These are phyloP conservation scores for Galium porrigens DNA, from an alignment of 305 asterid species.

Conservation along the genomic window DNA sequence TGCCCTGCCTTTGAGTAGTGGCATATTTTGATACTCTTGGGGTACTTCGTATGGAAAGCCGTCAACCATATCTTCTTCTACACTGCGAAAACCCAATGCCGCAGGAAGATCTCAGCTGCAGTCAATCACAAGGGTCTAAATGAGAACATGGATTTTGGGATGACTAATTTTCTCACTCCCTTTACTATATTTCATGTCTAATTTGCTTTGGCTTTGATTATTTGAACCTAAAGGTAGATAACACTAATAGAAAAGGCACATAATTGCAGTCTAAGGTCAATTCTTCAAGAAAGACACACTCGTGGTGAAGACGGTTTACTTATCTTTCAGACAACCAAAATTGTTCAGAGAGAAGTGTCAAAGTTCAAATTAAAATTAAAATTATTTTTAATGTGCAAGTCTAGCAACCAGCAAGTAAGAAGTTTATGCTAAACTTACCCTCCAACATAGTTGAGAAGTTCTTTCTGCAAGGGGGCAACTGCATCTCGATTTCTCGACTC, in stretches of 20 bases:
- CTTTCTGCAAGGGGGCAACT: constrained; percentile 82
- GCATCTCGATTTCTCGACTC: constrained; percentile 69
- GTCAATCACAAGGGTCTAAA: constrained; percentile 87
- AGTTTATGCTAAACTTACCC: constrained; percentile 40
- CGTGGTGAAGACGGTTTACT: background rate
- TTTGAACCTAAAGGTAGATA: background rate
- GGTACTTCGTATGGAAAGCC: constrained; percentile 95
- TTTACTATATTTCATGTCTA: constrained; percentile 16
- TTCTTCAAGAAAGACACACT: background rate
- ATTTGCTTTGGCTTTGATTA: background rate
- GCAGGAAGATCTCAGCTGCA: constrained; percentile 99
- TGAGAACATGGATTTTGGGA: constrained; percentile 54
- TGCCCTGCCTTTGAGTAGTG: constrained; percentile 89
- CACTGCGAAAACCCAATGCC: constrained; percentile 99
- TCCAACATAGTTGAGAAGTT: constrained; percentile 84
- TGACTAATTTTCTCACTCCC: constrained; percentile 18
- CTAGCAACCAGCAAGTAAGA: background rate
- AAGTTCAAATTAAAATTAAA: background rate
- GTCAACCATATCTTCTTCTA: constrained; percentile 98
- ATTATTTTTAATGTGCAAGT: background rate
- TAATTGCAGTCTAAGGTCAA: background rate
- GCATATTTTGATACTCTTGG: constrained; percentile 71
- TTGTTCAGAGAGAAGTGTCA: background rate
- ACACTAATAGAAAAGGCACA: background rate
- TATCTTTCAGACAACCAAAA: background rate